Evolutionary conservation across 768 basidiomycete species (phyloP), one percentile per base, ranked within the genome.

Genomic region (Multifurca ochricompacta): DNA sequence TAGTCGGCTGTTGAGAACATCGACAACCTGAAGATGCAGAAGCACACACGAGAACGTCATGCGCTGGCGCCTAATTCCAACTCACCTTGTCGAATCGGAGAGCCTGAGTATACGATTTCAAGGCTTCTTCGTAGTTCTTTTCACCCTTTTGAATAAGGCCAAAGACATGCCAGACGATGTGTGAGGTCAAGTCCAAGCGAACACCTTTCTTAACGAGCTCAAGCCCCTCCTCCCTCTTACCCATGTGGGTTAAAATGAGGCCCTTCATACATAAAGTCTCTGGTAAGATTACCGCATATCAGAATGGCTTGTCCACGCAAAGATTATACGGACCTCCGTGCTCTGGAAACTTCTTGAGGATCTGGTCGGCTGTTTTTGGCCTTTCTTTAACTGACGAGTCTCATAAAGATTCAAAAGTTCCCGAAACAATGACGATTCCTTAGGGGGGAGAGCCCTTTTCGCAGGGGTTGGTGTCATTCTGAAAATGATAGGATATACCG

Each of bases 201-300:
- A 91, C 77, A 54, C 92, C 92, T 62, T 88, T 85, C 73, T 87
- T 86, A 61, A 91, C 85, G 41, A 91, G 77, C 34, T 87, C 84
- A 54, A 87, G 74, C 28, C 92, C 92, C 59, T 92, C 81, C 27
- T 86, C 90, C 57, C 82, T 82, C 65, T 77, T 77, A 46, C 83
- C 90, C 80, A 84, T 81, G 65, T 87, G 87, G 28, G 82, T 84
- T 63, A 85, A 72, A 49, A 96, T 75, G 45, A 98, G 82, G 1
- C 95, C 95, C 67, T 95, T 96, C 90, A 99, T 93, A 67, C 90
- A 92, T 66, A 94, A 69, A 25, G 95, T 94, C 72, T 98, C 95
- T 98, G 65, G 3, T 31, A 32, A 44, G 52, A 52, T 53, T 45
- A 39, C 34, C 48, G 44, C 40, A n/a, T 31, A 41, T 53, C 51